A percentile compares a stretch with the other conserved stretches of the same genome.
Conservation (phyloP, 1,284 basidiomycete species). For the Trametes polyzona region DNA sequence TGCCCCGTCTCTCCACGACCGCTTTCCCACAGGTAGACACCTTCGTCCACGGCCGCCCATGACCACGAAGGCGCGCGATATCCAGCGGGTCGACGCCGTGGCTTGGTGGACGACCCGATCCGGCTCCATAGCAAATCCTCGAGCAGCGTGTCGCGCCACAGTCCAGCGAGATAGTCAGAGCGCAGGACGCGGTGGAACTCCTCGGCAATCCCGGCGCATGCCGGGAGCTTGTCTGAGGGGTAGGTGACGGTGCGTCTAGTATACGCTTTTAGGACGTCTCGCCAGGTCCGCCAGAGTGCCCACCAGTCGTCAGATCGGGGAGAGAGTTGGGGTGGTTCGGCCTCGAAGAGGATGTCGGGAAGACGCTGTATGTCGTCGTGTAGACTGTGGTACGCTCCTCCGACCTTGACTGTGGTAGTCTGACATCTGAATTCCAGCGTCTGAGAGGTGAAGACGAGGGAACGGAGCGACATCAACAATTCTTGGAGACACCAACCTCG, state of each 20-base stretch:
- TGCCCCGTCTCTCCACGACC: background rate
- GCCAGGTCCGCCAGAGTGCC: conserved; percentile 11
- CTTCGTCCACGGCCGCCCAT: conserved; percentile 9
- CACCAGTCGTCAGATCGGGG: background rate
- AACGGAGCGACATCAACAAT: conserved; percentile 13
- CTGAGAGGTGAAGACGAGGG: conserved; percentile 7
- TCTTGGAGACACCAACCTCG: conserved; percentile 23
- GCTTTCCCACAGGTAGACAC: background rate
- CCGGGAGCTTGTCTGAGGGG: conserved; percentile 21
- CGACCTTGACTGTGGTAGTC: conserved; percentile 12
- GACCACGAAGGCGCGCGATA: conserved; percentile 21
- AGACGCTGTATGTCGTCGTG: background rate
- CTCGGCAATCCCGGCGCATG: conserved; percentile 20
- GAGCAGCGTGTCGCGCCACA: conserved; percentile 17
- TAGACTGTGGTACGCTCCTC: conserved; percentile 10
- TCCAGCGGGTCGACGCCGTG: background rate
- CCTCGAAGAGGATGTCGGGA: conserved; percentile 7
- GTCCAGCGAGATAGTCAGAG: conserved; percentile 21
- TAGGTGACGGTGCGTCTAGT: conserved; percentile 10
- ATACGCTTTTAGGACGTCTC: conserved; percentile 15
- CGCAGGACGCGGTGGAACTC: conserved; percentile 14
- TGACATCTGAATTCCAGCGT: conserved; percentile 22
- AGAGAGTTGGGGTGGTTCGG: background rate
- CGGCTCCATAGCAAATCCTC: conserved; percentile 21
- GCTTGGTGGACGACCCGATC: conserved; percentile 2